Percentiles rank a stretch among this genome's conserved stretches.
These are phyloP conservation scores for Blastocystis hominis DNA, from an alignment of 352 stramenopile genomes.

Conservation along the genomic window DNA sequence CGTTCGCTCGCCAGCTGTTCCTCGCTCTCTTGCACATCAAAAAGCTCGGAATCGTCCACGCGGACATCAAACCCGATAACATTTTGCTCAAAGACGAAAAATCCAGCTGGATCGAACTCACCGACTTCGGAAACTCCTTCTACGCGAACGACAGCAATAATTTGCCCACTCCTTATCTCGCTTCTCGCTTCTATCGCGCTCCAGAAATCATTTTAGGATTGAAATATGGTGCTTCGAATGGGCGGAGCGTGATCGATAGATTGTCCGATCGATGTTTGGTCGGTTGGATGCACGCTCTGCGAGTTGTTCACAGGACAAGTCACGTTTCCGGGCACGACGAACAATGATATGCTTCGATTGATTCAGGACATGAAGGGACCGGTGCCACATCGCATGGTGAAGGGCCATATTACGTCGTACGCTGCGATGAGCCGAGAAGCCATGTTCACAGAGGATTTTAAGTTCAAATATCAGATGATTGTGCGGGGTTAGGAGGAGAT, in stretches of 20 bases:
- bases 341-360: constrained; percentile 90
- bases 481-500: neutral
- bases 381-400: constrained; percentile 70
- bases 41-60: constrained; percentile 77
- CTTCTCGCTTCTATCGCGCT: constrained; percentile 93
- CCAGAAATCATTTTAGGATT: constrained; percentile 82
- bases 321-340: constrained; percentile 86
- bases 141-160: constrained; percentile 78
- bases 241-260: constrained; percentile 63
- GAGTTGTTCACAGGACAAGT: constrained; percentile 94
- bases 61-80: constrained; percentile 95
- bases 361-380: constrained; percentile 90
- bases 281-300: constrained; percentile 84
- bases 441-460: constrained; percentile 62
- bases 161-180: constrained; percentile 89
- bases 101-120: constrained; percentile 78
- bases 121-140: constrained; percentile 92
- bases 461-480: constrained; percentile 62
- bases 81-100: constrained; percentile 88
- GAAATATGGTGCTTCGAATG: neutral
- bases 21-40: constrained; percentile 67
- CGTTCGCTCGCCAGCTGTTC: constrained; percentile 74
- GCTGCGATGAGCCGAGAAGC: constrained; percentile 61
- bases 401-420: constrained; percentile 62
- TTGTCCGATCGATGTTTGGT: constrained; percentile 92